phyloP scores from a whole-genome alignment of 78 protist genomes.

The Blattamonas nauphoetae region DNA sequence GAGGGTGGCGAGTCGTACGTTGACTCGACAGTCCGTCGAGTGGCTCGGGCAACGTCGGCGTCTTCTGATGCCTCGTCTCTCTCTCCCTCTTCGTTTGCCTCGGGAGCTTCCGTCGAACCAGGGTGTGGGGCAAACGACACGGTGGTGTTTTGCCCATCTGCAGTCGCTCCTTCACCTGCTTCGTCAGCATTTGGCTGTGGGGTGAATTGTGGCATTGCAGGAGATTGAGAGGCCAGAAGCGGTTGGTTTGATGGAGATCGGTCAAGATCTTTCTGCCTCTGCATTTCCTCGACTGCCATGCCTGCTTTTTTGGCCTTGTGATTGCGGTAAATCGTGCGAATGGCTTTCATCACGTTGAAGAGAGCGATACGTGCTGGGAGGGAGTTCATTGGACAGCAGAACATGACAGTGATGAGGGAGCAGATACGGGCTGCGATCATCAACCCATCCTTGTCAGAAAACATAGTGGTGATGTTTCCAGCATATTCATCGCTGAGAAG shows the following conservation, averaged over 20 bases:
- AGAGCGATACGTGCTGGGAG: background rate
- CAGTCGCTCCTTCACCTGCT: background rate
- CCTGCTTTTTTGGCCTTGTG: background rate
- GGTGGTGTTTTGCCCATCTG: no score
- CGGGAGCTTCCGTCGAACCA: no score
- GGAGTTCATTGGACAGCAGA: slow-evolving; percentile 10
- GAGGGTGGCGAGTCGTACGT: background rate
- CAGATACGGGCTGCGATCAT: background rate
- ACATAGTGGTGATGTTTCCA: background rate
- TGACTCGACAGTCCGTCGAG: no score
- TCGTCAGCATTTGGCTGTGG: background rate
- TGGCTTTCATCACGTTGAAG: background rate
- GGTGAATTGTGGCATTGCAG: background rate
- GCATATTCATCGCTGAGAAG: background rate
- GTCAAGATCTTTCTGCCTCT: background rate
- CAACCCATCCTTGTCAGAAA: background rate
- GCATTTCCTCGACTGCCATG: background rate
- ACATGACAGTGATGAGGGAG: background rate
- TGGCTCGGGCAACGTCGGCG: background rate
- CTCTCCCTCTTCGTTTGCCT: background rate
- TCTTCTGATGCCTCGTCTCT: background rate
- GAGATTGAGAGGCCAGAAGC: background rate
- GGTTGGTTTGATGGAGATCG: background rate
- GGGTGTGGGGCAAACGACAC: no score
- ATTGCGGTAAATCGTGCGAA: background rate